Conservation (phyloP, 176 grass and related monocot genomes). For the Avena eriantha region DNA sequence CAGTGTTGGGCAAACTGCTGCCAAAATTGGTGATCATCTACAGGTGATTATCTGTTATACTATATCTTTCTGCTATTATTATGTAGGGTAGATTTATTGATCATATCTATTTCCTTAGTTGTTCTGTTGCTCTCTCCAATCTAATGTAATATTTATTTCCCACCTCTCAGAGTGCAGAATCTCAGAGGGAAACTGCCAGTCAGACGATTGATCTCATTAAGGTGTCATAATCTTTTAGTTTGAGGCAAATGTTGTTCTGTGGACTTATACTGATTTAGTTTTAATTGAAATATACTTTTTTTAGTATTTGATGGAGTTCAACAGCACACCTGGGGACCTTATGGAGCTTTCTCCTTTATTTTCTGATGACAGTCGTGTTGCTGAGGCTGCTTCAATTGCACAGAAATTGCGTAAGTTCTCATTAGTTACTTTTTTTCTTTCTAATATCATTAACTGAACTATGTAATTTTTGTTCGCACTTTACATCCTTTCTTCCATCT, state of each 20-base stretch:
- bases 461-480: conserved; percentile 1
- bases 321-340: conserved; percentile 98
- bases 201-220: conserved; percentile 99
- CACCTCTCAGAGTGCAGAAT: conserved; percentile 87
- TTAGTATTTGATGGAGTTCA: conserved; percentile 99
- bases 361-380: conserved; percentile 96
- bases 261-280: conserved; percentile 9
- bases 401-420: conserved; percentile 89
- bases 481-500: not conserved
- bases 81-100: conserved; percentile 21
- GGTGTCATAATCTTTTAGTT: conserved; percentile 54
- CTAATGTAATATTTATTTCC: conserved; percentile 37
- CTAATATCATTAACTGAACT: not conserved
- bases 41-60: conserved; percentile 66
- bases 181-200: conserved; percentile 97
- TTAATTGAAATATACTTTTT: conserved; percentile 31
- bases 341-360: conserved; percentile 99
- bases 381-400: conserved; percentile 99
- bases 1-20: conserved; percentile 98
- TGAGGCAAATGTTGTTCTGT: conserved; percentile 30
- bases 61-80: conserved; percentile 37
- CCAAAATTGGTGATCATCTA: conserved; percentile 99
- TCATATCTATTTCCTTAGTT: conserved; percentile 38
- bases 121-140: not conserved
- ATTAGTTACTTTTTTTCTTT: not conserved